These are phyloP conservation scores for Oemleria cerasiformis DNA, from an alignment of 306 rosid genomes.

Conservation along the genomic window DNA sequence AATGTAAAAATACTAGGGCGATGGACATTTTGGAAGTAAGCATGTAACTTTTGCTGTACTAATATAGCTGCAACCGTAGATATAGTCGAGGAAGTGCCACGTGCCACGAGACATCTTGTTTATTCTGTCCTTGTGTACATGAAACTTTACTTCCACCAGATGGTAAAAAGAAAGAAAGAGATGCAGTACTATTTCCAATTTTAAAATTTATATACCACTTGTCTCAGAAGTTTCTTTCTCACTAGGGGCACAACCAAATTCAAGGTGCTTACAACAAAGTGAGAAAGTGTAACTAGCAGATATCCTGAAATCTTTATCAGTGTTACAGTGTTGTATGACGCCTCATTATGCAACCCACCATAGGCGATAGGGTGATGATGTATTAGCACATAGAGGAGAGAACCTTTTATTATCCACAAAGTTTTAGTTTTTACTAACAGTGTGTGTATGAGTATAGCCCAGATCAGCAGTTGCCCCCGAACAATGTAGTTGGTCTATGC, in stretches of 20 bases:
- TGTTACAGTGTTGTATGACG: too few species aligned
- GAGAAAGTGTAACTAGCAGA: slow-evolving; percentile 2
- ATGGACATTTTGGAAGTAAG: not conserved
- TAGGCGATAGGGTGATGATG: not conserved
- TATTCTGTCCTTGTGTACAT: not conserved
- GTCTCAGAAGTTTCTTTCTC: too few species aligned
- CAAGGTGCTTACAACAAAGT: not conserved
- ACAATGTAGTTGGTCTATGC: not conserved
- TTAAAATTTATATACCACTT: too few species aligned
- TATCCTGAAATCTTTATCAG: not conserved
- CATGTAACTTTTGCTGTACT: not conserved
- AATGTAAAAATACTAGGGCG: too few species aligned
- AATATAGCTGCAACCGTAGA: too few species aligned
- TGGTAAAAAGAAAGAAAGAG: too few species aligned
- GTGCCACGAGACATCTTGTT: too few species aligned
- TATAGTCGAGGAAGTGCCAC: too few species aligned
- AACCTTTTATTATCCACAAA: not conserved
- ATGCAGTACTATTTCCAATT: too few species aligned
- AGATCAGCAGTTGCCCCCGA: not conserved
- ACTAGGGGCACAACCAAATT: not conserved
- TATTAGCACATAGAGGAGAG: not conserved
- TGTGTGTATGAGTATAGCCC: too few species aligned
- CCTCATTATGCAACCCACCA: too few species aligned
- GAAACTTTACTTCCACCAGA: not conserved
- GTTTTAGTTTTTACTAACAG: too few species aligned